phyloP scores from a whole-genome alignment of 1,139 yeast genomes.

The Lodderomyces beijingensis region DNA sequence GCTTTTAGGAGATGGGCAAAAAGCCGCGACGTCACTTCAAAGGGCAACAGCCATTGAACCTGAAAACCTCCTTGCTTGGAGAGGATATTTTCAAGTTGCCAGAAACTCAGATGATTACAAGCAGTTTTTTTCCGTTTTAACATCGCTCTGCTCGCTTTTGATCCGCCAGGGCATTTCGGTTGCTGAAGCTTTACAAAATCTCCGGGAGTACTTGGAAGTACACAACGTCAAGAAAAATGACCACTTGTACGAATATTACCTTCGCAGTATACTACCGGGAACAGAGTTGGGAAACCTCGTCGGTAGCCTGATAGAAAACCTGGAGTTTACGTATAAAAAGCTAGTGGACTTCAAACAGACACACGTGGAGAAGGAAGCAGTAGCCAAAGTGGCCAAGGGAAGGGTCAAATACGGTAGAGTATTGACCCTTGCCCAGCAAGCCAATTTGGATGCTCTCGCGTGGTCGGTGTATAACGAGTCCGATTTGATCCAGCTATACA shows the following conservation, averaged over 20 bases:
- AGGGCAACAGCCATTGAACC: constrained; percentile 57
- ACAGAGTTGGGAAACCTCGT: constrained; percentile 53
- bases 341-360: constrained; percentile 45
- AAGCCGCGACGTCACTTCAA: constrained; percentile 49
- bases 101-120: constrained; percentile 34
- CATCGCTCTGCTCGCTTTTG: constrained; percentile 18
- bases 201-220: constrained; percentile 40
- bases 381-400: constrained; percentile 26
- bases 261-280: constrained; percentile 60
- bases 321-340: constrained; percentile 45
- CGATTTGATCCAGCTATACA: constrained; percentile 50
- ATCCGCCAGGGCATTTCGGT: constrained; percentile 32
- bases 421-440: constrained; percentile 29
- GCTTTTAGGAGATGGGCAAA: constrained; percentile 30
- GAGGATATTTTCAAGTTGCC: constrained; percentile 57
- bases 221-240: constrained; percentile 27
- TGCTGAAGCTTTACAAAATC: constrained; percentile 45
- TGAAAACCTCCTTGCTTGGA: constrained; percentile 67
- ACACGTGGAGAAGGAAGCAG: constrained; percentile 37
- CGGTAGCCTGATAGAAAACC: constrained; percentile 46
- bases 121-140: constrained; percentile 45
- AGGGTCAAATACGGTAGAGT: constrained; percentile 37
- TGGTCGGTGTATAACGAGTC: constrained; percentile 51
- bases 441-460: constrained; percentile 35
- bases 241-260: constrained; percentile 41